phyloP scores from a whole-genome alignment of 305 asterid species.

The Fraxinus velutina region DNA sequence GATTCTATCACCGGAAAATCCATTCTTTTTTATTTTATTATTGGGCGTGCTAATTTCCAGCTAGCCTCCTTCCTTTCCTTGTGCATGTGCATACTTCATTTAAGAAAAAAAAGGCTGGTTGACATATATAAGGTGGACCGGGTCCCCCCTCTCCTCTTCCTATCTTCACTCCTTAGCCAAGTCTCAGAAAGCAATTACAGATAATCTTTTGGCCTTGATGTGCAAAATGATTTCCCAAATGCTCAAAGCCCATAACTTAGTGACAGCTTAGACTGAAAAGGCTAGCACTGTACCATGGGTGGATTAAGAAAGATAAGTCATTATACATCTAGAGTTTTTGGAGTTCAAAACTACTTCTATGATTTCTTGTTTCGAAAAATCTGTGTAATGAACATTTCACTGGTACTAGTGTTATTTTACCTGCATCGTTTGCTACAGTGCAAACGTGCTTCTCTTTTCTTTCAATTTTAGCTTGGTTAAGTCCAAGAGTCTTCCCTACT shows the following conservation, averaged over 20 bases:
- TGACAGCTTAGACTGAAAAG: not conserved
- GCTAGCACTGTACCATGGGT: not conserved
- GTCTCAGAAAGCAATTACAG: not conserved
- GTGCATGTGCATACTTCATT: too few relatives aligned
- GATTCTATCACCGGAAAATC: too few relatives aligned
- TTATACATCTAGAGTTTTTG: not conserved
- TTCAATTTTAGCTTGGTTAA: not conserved
- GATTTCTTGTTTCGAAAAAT: not conserved
- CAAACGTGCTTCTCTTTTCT: not conserved
- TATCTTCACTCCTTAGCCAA: not conserved
- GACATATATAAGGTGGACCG: too few relatives aligned
- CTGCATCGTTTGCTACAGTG: not conserved
- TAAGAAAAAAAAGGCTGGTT: too few relatives aligned
- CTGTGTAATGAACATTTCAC: not conserved
- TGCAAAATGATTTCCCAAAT: not conserved
- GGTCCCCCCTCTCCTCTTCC: too few relatives aligned
- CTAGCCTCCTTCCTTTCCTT: too few relatives aligned
- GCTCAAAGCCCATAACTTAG: not conserved
- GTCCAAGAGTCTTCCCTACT: not conserved
- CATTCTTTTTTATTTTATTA: too few relatives aligned
- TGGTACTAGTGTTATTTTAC: not conserved
- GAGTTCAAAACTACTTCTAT: not conserved
- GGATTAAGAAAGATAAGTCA: not conserved
- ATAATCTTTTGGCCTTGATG: not conserved
- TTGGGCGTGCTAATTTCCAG: too few relatives aligned